These are phyloP conservation scores for Fusarium veterinarium DNA, from an alignment of 2,329 filamentous ascomycete species.

Conservation along the genomic window DNA sequence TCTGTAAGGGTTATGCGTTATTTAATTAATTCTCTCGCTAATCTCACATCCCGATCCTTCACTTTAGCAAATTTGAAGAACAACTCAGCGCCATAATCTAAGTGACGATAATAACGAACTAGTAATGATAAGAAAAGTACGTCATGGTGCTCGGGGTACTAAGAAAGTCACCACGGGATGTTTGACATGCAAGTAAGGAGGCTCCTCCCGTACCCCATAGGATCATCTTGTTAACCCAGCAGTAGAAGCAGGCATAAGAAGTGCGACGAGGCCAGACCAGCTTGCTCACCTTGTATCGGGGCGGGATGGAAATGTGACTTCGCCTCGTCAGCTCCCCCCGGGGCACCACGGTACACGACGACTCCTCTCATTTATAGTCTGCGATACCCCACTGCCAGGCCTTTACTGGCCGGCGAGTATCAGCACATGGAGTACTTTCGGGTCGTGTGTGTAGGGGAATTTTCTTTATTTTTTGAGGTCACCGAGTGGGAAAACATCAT, in stretches of 20 bases:
- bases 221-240: fast-evolving
- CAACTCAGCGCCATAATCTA: neutral
- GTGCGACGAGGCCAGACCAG: neutral
- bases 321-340: neutral
- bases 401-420: neutral
- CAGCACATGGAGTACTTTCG: neutral
- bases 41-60: neutral
- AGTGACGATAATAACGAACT: fast-evolving
- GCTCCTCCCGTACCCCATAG: fast-evolving
- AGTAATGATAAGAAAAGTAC: neutral
- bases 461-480: neutral
- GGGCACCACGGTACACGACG: neutral
- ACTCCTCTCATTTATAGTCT: neutral
- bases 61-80: too few relatives aligned
- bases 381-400: neutral
- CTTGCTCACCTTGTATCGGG: neutral
- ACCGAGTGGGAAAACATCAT: neutral
- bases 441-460: neutral
- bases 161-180: neutral
- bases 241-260: neutral
- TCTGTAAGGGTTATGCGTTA: neutral
- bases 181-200: neutral
- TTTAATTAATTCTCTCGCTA: fast-evolving
- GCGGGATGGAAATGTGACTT: neutral
- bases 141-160: neutral